Base-by-base conservation (phyloP, 23 red algal genomes). In the Gracilaria gracilis region DNA sequence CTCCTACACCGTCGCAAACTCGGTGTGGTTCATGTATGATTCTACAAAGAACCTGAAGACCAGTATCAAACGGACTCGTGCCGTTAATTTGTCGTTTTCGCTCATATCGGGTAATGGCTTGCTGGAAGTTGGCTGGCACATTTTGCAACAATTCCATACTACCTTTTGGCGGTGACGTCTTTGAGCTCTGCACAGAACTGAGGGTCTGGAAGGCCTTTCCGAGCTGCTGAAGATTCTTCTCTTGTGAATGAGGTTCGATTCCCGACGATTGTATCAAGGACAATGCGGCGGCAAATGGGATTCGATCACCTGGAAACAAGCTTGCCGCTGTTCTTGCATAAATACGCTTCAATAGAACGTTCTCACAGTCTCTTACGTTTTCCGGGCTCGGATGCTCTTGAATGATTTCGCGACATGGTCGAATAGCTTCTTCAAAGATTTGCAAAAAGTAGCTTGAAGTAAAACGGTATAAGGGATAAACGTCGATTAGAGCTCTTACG, bases 281-380 rank as follows among this genome's bases (percentile, higher is more conserved):
- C 25, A 92, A 55, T 25, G 89, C 47, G 40, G 78, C 77, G n/a
- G 89, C 89, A 61, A 92, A 92, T 7, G 89, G 89, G 27, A 92
- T 38, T 37, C 80, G 77, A 57, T 92, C 89, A 5, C 25, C 35
- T 24, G 89, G 89, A 61, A 92, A 92, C 39, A 92, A 75, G 71
- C 79, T 84, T 53, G 89, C 36, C 14, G 67, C 64, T 13, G 80
- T 42, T 57, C 46, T 73, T 21, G 9, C 24, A 36, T 67, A 92
- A 7, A 71, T 37, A 12, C 37, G 24, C 13, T 83, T 42, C 14
- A 84, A 19, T 57, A 92, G 33, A 14, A 27, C 23, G 1, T 58
- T 39, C 62, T 92, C 54, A 59, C 64, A 84, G 14, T 51, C 55
- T 36, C 47, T 48, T 20, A 80, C 86, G n/a, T 42, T 61, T 29